Conservation (phyloP, 169 alveolate species). For the Plasmodium yoelii region DNA sequence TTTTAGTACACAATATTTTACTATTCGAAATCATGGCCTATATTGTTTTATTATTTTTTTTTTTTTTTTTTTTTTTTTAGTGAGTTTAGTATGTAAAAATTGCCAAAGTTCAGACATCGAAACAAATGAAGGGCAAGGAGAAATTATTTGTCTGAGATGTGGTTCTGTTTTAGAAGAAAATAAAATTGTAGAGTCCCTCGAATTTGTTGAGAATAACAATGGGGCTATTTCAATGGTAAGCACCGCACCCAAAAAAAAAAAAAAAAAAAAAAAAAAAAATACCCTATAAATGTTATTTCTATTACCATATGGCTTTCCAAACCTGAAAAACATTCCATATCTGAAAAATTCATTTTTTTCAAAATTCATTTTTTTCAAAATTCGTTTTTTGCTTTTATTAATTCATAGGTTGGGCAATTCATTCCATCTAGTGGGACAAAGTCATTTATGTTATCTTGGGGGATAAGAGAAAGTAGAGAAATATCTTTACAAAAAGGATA, state of each 20-base stretch:
- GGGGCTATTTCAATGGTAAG: constrained; percentile 85
- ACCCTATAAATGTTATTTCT: not conserved
- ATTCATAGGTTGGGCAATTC: constrained; percentile 84
- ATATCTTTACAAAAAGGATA: constrained; percentile 87
- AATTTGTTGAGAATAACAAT: constrained; percentile 86
- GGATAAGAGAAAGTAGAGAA: constrained; percentile 87
- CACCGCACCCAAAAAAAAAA: not conserved
- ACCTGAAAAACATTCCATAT: no score
- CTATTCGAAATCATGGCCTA: not conserved
- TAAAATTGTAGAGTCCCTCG: constrained; percentile 87
- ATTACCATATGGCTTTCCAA: no score
- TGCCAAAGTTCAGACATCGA: constrained; percentile 69
- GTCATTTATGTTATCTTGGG: constrained; percentile 86
- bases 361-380: no score
- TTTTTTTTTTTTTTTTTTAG: not conserved
- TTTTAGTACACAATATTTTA: no score
- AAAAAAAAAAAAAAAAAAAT: not conserved
- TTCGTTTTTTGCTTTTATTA: not conserved
- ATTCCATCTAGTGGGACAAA: constrained; percentile 89
- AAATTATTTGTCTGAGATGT: constrained; percentile 89
- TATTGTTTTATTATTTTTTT: no score
- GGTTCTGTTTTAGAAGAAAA: constrained; percentile 91
- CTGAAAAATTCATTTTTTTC: no score
- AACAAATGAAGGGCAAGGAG: constrained; percentile 87
- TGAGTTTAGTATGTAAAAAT: constrained; percentile 68